Conservation (phyloP, 345 rosid species). For the Eucalyptus erythrocorys region DNA sequence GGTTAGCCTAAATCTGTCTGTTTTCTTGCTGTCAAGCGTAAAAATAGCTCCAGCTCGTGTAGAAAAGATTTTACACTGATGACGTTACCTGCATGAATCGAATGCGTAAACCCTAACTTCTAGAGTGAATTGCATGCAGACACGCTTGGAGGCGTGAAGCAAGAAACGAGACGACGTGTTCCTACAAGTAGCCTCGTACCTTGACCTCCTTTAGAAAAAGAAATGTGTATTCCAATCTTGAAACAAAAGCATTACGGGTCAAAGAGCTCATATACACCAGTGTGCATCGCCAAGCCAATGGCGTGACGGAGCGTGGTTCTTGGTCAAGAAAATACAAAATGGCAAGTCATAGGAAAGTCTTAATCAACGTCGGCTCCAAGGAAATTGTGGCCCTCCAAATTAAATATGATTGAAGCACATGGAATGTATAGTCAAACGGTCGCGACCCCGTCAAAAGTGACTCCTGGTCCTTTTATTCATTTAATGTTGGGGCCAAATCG, state of each 20-base stretch:
- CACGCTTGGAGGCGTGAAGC: not conserved
- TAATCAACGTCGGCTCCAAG: not conserved
- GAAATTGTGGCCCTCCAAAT: not conserved
- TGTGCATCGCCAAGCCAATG: not conserved
- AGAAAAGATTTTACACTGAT: not conserved
- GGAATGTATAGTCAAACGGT: not conserved
- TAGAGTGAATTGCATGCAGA: not conserved
- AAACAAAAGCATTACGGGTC: not conserved
- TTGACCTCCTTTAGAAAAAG: not conserved
- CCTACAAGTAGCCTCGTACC: not conserved
- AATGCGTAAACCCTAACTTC: not conserved
- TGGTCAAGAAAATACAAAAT: not conserved
- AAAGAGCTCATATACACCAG: not conserved
- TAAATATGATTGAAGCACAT: not conserved
- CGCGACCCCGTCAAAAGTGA: not conserved
- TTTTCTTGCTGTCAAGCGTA: not conserved
- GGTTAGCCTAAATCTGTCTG: not conserved
- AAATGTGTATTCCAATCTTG: not conserved
- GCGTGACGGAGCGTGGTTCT: not conserved
- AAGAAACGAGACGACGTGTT: not conserved
- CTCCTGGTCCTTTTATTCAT: not conserved
- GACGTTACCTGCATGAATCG: rapidly evolving
- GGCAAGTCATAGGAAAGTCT: not conserved
- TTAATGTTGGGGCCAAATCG: not conserved
- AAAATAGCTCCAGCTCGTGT: not conserved